Evolutionary conservation across 1,284 basidiomycete genomes (phyloP).

Genomic region (Fomitopsis schrenkii): DNA sequence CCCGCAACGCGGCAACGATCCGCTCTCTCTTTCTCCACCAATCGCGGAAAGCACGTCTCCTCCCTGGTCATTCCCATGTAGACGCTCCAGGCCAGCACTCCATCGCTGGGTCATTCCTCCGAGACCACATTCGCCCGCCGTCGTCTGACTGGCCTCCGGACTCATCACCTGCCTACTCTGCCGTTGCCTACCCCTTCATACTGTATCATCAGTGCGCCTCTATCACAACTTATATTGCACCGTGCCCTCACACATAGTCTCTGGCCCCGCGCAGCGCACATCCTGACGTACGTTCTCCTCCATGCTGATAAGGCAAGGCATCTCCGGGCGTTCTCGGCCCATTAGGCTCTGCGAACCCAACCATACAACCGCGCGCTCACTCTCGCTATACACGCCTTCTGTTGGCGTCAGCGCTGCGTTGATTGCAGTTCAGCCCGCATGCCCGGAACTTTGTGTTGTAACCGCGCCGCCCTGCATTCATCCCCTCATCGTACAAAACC

Average conservation of each 20-base stretch:
- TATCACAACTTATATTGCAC: too few species aligned
- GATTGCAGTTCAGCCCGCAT: background rate
- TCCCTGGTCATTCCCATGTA: background rate
- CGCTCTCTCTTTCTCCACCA: background rate
- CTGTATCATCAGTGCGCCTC: background rate
- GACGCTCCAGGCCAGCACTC: background rate
- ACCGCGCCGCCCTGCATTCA: background rate
- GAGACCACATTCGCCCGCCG: background rate
- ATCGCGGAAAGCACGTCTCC: background rate
- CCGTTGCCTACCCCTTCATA: background rate
- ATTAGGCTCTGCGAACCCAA: background rate
- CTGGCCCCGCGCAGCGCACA: background rate
- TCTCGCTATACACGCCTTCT: background rate
- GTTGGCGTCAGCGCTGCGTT: slow-evolving; percentile 1
- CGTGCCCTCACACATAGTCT: background rate
- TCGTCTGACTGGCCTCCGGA: background rate
- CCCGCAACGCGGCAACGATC: background rate
- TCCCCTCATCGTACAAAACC: background rate
- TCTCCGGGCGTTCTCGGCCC: background rate
- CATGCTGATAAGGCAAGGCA: background rate
- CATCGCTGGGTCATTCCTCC: background rate
- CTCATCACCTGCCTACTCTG: background rate
- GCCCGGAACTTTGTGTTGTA: background rate
- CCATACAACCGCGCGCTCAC: background rate
- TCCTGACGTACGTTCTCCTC: background rate